Evolutionary conservation across 2,329 filamentous ascomycete genomes (phyloP).

Genomic region (Hymenoscyphus albidus): DNA sequence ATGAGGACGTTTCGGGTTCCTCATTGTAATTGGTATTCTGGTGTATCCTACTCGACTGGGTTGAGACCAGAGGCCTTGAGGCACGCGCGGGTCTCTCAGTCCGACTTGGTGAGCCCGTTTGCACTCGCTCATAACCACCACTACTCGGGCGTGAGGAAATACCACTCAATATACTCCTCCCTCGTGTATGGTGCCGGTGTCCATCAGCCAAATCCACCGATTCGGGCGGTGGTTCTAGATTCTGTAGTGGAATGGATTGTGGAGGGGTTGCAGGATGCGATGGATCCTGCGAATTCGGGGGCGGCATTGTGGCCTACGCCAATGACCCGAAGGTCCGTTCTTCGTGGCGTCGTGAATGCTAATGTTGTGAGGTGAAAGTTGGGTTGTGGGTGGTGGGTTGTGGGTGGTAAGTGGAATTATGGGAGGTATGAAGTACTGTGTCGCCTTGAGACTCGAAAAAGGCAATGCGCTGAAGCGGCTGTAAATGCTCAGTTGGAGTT

Average conservation of each 20-base stretch:
- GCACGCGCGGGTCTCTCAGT: neutral
- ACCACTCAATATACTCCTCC: slow-evolving; percentile 33
- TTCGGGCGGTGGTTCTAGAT: slow-evolving; percentile 44
- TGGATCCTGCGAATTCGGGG: slow-evolving; percentile 43
- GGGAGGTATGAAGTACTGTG: slow-evolving; percentile 7
- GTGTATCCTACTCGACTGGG: slow-evolving; percentile 4
- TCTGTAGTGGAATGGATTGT: slow-evolving; percentile 69
- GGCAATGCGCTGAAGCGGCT: slow-evolving; percentile 4
- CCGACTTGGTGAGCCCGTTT: neutral
- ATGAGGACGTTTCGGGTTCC: slow-evolving; percentile 28
- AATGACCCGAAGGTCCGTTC: slow-evolving; percentile 19
- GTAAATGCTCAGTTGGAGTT: slow-evolving; percentile 17
- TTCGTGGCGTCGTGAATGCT: slow-evolving; percentile 12
- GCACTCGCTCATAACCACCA: slow-evolving; percentile 23
- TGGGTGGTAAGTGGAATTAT: neutral
- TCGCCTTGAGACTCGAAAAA: neutral
- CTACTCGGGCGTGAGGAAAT: slow-evolving; percentile 26
- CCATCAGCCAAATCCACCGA: slow-evolving; percentile 28
- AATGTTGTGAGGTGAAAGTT: neutral
- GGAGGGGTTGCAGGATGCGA: slow-evolving; percentile 43
- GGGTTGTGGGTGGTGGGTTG: neutral
- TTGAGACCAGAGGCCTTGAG: neutral
- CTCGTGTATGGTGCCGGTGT: slow-evolving; percentile 28
- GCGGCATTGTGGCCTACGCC: slow-evolving; percentile 42
- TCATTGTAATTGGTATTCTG: slow-evolving; percentile 15